Percentiles rank a stretch among this genome's conserved stretches.
phyloP scores from a whole-genome alignment of 2,329 filamentous ascomycete species.

The Alternaria arbusti region DNA sequence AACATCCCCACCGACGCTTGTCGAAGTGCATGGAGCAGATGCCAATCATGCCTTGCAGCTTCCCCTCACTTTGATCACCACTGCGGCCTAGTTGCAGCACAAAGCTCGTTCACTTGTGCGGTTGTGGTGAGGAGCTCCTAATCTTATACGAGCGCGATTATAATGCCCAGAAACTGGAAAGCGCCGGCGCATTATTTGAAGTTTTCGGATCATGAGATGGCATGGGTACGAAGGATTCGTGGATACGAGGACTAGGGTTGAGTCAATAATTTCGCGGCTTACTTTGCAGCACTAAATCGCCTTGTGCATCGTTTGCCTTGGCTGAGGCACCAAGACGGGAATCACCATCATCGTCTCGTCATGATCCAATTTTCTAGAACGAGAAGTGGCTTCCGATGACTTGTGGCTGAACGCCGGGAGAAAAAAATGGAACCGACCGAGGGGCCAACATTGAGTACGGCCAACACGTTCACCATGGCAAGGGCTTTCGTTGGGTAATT shows the following conservation, averaged over 20 bases:
- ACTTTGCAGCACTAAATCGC: slow-evolving; percentile 14
- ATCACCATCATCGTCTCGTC: slow-evolving; percentile 2
- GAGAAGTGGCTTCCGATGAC: slow-evolving; percentile 8
- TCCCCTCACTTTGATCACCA: not conserved
- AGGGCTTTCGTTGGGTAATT: not conserved
- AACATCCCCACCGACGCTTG: not conserved
- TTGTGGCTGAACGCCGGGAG: slow-evolving; percentile 4
- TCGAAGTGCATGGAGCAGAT: not conserved
- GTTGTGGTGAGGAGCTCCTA: not conserved
- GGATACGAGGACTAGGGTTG: slow-evolving; percentile 18
- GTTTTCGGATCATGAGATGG: not conserved
- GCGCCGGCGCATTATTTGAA: not conserved
- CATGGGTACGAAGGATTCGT: slow-evolving; percentile 6
- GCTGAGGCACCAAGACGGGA: slow-evolving; percentile 8
- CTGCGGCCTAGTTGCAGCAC: not conserved
- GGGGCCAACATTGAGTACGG: not conserved
- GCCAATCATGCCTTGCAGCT: not conserved
- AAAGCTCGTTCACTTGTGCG: not conserved
- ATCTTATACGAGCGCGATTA: not conserved
- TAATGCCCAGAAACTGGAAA: not conserved
- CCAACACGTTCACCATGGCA: not conserved
- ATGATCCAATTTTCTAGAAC: not conserved
- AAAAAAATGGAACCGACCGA: not conserved
- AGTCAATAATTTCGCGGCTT: slow-evolving; percentile 28
- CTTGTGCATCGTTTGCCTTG: slow-evolving; percentile 1